A percentile compares a stretch with the other conserved stretches of the same genome.
These are phyloP conservation scores for Candida hungchunana DNA, from an alignment of 805 yeast genomes.

Conservation along the genomic window DNA sequence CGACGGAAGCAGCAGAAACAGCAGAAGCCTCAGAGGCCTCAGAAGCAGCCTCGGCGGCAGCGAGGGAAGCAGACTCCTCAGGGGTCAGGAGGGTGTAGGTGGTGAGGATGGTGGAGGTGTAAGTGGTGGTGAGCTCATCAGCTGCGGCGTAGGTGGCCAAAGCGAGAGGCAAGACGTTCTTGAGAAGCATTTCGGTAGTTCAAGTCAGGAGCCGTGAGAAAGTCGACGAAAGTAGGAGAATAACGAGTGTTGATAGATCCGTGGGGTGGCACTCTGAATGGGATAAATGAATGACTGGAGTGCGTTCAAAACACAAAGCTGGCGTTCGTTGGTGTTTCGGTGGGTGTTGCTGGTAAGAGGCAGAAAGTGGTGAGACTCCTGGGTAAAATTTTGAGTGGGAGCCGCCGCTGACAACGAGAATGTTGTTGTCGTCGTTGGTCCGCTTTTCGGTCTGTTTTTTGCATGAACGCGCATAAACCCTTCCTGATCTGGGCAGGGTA, in stretches of 20 bases:
- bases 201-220: too few species aligned
- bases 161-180: conserved; percentile 23
- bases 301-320: conserved; percentile 13
- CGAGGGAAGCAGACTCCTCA: conserved; percentile 21
- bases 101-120: conserved; percentile 36
- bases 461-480: conserved; percentile 4
- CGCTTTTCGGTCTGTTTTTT: not conserved
- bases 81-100: conserved; percentile 29
- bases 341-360: conserved; percentile 3
- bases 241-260: conserved; percentile 2
- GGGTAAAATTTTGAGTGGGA: conserved; percentile 4
- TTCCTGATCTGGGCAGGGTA: conserved; percentile 10
- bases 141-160: conserved; percentile 31
- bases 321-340: not conserved
- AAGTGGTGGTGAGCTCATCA: conserved; percentile 31
- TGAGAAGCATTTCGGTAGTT: conserved; percentile 18
- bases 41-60: conserved; percentile 11
- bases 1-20: conserved; percentile 5
- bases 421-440: too few species aligned
- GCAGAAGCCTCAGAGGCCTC: conserved; percentile 18
- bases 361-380: conserved; percentile 1
- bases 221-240: too few species aligned
- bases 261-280: conserved; percentile 25
- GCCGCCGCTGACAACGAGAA: conserved; percentile 2
- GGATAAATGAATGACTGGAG: conserved; percentile 30